These are phyloP conservation scores for Huntiella bhutanensis DNA, from an alignment of 2,329 filamentous ascomycete genomes.

Conservation along the genomic window DNA sequence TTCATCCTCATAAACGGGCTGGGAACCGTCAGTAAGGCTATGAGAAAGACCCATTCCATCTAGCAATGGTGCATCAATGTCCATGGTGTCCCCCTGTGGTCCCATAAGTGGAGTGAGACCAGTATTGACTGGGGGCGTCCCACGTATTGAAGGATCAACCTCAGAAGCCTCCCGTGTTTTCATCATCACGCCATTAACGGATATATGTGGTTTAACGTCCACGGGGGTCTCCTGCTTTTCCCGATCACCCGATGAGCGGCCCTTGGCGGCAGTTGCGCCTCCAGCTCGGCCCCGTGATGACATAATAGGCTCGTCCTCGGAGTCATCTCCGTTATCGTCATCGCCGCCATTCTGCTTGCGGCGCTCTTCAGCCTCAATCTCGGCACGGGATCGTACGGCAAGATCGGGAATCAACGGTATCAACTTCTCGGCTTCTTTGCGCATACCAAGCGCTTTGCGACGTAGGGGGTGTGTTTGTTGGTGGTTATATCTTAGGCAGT, in stretches of 20 bases:
- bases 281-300: conserved; percentile 84
- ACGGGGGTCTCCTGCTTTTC: conserved; percentile 62
- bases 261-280: conserved; percentile 41
- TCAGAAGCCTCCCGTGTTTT: conserved; percentile 60
- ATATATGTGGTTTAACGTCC: conserved; percentile 55
- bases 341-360: conserved; percentile 73
- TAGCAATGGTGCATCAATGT: conserved; percentile 60
- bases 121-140: conserved; percentile 56
- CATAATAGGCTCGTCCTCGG: conserved; percentile 96
- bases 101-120: conserved; percentile 59
- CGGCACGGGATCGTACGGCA: conserved; percentile 71
- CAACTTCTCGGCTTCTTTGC: conserved; percentile 91
- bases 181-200: conserved; percentile 43
- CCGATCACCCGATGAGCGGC: conserved; percentile 36
- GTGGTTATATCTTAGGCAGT: conserved; percentile 89
- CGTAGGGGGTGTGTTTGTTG: conserved; percentile 72
- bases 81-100: conserved; percentile 70
- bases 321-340: conserved; percentile 70
- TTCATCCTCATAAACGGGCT: conserved; percentile 73
- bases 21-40: conserved; percentile 44
- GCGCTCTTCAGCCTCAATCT: conserved; percentile 77
- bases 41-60: conserved; percentile 45
- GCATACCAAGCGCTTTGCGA: conserved; percentile 89
- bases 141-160: conserved; percentile 57
- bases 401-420: conserved; percentile 91